A percentile compares a stretch with the other conserved stretches of the same genome.
Evolutionary conservation across 768 basidiomycete genomes (phyloP).

Genomic region (Atractiella rhizophila): DNA sequence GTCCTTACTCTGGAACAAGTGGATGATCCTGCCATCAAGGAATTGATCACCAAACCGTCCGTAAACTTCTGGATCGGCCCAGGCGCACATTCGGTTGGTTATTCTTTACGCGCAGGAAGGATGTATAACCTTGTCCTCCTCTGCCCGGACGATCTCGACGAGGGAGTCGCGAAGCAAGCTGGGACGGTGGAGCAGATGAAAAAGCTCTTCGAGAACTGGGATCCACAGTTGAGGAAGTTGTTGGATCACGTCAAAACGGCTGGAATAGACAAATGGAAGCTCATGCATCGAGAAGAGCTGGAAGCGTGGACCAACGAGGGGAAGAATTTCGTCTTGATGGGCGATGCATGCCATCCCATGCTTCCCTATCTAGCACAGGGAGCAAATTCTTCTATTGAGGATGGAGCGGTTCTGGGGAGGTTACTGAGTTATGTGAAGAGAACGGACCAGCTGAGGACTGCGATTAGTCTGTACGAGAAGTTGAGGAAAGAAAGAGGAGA

Average conservation of each 20-base stretch:
- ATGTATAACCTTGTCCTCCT: constrained; percentile 3
- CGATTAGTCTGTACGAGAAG: not conserved
- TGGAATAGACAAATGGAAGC: constrained; percentile 6
- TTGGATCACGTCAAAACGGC: constrained; percentile 1
- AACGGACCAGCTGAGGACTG: no score
- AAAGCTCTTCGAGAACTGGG: constrained; percentile 3
- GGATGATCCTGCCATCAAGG: not conserved
- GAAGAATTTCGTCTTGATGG: constrained; percentile 3
- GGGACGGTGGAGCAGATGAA: constrained; percentile 1
- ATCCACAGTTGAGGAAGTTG: constrained; percentile 1
- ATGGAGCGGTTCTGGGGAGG: constrained; percentile 3
- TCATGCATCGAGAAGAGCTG: constrained; percentile 4
- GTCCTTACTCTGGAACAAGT: constrained; percentile 1
- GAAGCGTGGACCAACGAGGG: not conserved
- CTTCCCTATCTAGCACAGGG: constrained; percentile 5
- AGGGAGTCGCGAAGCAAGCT: constrained; percentile 11
- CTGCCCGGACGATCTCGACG: constrained; percentile 11
- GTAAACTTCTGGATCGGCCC: constrained; percentile 2
- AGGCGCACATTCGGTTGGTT: constrained; percentile 1
- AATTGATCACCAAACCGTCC: constrained; percentile 2
- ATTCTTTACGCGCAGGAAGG: not conserved
- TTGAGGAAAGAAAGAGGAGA: not conserved
- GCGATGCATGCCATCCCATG: constrained; percentile 5
- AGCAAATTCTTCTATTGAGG: constrained; percentile 4
- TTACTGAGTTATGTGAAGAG: constrained; percentile 2